Conservation (phyloP, 139 green algal genomes). For the Chlamydomonas applanata region DNA sequence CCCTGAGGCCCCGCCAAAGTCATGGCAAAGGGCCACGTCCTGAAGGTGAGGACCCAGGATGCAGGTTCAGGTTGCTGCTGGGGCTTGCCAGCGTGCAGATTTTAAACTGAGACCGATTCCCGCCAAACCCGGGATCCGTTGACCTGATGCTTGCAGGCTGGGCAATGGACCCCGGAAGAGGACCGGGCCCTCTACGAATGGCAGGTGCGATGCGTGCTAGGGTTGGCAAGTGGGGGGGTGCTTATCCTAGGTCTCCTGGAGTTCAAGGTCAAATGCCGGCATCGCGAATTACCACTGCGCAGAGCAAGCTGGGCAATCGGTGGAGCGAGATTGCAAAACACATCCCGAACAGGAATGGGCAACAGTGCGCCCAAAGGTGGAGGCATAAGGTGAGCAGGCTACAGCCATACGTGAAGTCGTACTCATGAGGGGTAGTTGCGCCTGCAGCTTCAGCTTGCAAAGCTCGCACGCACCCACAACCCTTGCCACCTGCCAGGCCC, state of each 20-base stretch:
- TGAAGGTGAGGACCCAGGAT: too few relatives aligned
- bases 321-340: conserved; percentile 73
- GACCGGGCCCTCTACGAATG: background rate
- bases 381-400: conserved; percentile 64
- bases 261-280: too few relatives aligned
- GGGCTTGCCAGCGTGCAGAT: too few relatives aligned
- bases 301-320: conserved; percentile 58
- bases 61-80: too few relatives aligned
- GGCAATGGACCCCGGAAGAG: background rate
- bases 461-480: too few relatives aligned
- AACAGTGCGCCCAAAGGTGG: conserved; percentile 88
- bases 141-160: background rate
- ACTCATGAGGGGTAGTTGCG: too few relatives aligned
- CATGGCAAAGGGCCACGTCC: background rate
- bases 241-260: too few relatives aligned
- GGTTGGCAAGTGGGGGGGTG: too few relatives aligned
- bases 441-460: too few relatives aligned
- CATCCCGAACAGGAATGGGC: conserved; percentile 73
- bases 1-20: background rate
- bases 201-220: background rate
- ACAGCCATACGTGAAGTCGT: background rate
- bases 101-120: too few relatives aligned
- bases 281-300: conserved; percentile 5
- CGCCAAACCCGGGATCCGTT: background rate
- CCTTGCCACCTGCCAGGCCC: too few relatives aligned